Evolutionary conservation across 306 rosid genomes (phyloP).

Genomic region (Glycine latifolia): DNA sequence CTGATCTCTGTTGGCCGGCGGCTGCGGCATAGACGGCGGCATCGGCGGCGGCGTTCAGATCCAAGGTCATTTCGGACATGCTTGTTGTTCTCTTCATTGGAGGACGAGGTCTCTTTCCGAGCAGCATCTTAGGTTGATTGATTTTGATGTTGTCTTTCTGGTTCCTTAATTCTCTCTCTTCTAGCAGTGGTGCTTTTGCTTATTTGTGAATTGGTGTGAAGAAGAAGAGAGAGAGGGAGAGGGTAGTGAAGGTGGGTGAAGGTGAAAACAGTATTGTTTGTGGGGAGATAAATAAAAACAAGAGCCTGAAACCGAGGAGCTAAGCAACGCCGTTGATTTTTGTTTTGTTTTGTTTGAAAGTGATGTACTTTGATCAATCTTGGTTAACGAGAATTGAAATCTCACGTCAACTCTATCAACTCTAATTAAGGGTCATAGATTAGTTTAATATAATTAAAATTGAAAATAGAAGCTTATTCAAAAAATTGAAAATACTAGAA

Average conservation of each 20-base stretch:
- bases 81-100: slow-evolving; percentile 87
- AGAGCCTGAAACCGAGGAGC: slow-evolving; percentile 64
- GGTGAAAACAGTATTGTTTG: slow-evolving; percentile 41
- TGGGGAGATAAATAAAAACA: slow-evolving; percentile 55
- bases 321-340: slow-evolving; percentile 62
- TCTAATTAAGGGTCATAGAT: not conserved
- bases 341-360: not conserved
- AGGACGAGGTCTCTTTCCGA: slow-evolving; percentile 82
- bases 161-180: not conserved
- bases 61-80: slow-evolving; percentile 71
- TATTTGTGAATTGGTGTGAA: not conserved
- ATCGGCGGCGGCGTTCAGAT: slow-evolving; percentile 52
- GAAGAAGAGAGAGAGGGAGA: not conserved
- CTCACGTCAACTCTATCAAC: slow-evolving; percentile 50
- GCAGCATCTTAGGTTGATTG: slow-evolving; percentile 45
- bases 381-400: slow-evolving; percentile 24
- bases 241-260: slow-evolving; percentile 20
- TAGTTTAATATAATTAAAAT: too few relatives aligned
- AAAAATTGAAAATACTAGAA: too few relatives aligned
- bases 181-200: too few relatives aligned
- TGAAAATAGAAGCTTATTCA: not conserved
- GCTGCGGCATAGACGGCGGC: too few relatives aligned
- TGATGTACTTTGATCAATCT: slow-evolving; percentile 4
- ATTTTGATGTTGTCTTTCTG: not conserved
- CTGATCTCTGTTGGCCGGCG: slow-evolving; percentile 10